phyloP scores from a whole-genome alignment of 179 eudicot species.

The Heliamphora pulchella region DNA sequence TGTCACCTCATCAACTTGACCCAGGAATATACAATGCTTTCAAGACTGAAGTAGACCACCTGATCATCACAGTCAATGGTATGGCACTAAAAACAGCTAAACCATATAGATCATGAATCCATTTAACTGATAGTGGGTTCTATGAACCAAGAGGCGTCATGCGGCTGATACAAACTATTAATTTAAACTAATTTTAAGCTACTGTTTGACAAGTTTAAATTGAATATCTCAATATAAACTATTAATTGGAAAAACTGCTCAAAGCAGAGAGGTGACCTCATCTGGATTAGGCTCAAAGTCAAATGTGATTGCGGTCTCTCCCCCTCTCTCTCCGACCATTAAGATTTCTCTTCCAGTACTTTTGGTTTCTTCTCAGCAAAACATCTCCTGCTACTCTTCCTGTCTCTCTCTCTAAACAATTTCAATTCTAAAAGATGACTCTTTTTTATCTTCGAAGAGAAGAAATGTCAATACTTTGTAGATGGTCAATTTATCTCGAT shows the following conservation, averaged over 20 bases:
- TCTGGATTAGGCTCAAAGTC: background rate
- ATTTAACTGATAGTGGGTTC: background rate
- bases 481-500: background rate
- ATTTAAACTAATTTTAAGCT: too few relatives aligned
- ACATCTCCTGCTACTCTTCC: background rate
- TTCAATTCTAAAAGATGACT: background rate
- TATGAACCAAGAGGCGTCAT: background rate
- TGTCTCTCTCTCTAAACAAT: background rate
- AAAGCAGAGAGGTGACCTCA: background rate
- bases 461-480: too few relatives aligned
- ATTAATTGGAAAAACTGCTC: background rate
- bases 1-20: too few relatives aligned
- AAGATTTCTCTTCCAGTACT: background rate
- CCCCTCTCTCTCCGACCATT: background rate
- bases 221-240: background rate
- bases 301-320: background rate
- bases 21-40: background rate
- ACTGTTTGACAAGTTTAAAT: too few relatives aligned
- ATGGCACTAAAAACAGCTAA: background rate
- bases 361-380: background rate
- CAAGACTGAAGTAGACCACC: conserved; percentile 2
- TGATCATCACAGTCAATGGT: background rate
- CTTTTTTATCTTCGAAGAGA: background rate
- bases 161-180: background rate
- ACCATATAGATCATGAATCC: background rate